These are phyloP conservation scores for Arthrobotrys pseudoclavata DNA, from an alignment of 2,329 filamentous ascomycete species.

Conservation along the genomic window DNA sequence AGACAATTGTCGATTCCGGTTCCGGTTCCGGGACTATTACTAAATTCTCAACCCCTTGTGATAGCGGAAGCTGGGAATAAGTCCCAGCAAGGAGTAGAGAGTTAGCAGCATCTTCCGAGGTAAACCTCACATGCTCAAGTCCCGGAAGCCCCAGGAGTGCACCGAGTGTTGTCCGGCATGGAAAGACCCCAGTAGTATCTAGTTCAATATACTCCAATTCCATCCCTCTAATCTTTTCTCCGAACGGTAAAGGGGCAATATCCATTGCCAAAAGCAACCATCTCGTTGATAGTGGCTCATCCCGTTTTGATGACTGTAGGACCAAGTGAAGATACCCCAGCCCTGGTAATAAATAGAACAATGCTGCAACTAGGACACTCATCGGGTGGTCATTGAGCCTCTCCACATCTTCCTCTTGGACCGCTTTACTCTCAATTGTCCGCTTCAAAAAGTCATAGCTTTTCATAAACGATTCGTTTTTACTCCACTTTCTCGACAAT, in stretches of 20 bases:
- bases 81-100: not conserved
- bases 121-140: conserved; percentile 21
- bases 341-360: conserved; percentile 37
- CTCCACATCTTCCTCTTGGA: conserved; percentile 27
- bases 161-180: conserved; percentile 32
- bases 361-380: conserved; percentile 21
- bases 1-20: not conserved
- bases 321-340: conserved; percentile 19
- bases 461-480: conserved; percentile 6
- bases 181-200: not conserved
- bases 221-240: conserved; percentile 25
- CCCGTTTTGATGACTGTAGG: not conserved
- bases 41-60: not conserved
- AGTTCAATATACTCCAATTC: conserved; percentile 35
- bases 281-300: conserved; percentile 4
- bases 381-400: conserved; percentile 17
- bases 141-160: conserved; percentile 29
- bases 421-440: not conserved
- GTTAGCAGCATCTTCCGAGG: conserved; percentile 11
- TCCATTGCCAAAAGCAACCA: conserved; percentile 50
- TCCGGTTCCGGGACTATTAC: not conserved
- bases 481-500: not conserved
- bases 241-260: conserved; percentile 32
- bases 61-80: not conserved
- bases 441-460: conserved; percentile 37